Conservation (phyloP, 495 filamentous ascomycete species). For the Neurospora sublineolata region DNA sequence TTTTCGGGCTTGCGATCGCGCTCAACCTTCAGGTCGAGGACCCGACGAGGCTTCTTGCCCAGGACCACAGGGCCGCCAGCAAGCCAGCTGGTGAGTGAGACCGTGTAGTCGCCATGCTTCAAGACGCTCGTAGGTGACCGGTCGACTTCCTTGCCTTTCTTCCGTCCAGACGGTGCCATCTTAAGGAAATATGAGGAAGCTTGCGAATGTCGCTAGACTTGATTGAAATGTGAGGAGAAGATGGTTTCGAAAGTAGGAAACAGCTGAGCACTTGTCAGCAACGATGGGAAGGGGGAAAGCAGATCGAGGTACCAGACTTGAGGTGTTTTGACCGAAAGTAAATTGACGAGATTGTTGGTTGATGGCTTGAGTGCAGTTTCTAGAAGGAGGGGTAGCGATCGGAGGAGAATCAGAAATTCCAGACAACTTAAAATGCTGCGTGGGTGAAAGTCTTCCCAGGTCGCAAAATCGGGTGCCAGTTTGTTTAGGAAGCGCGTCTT, state of each 20-base stretch:
- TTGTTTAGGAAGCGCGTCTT: background rate
- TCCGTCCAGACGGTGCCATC: background rate
- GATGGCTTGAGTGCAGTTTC: background rate
- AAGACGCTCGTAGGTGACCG: background rate
- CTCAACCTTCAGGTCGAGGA: background rate
- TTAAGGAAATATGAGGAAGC: background rate
- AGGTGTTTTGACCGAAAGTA: background rate
- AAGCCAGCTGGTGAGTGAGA: constrained; percentile 5
- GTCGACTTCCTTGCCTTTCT: background rate
- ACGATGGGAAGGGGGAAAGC: background rate
- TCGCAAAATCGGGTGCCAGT: background rate
- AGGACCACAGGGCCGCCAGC: background rate
- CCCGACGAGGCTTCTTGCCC: background rate
- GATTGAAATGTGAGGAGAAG: background rate
- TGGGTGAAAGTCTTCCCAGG: background rate
- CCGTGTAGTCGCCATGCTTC: background rate
- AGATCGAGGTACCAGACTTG: background rate
- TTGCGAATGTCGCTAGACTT: background rate
- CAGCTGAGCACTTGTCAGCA: background rate
- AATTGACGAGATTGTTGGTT: background rate
- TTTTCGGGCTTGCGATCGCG: background rate
- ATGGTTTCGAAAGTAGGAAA: background rate
- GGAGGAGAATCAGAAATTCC: background rate
- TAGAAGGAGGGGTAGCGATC: background rate
- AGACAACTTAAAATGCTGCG: background rate